phyloP scores from a whole-genome alignment of 768 basidiomycete genomes.

The Mrakia gelida region DNA sequence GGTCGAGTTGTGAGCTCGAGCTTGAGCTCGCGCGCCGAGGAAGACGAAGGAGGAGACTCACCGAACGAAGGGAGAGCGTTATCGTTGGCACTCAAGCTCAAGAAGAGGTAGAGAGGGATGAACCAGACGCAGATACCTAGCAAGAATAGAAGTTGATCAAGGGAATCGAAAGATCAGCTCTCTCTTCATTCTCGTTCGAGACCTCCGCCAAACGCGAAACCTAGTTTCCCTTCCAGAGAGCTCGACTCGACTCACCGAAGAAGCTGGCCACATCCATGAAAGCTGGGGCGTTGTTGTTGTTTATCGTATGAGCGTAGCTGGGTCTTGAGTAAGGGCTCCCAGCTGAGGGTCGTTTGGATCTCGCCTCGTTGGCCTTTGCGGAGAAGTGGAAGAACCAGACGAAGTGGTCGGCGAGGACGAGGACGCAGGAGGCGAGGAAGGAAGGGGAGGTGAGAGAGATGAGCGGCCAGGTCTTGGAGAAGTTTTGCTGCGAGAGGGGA shows the following conservation, averaged over 20 bases:
- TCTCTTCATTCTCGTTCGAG: not conserved
- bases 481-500: conserved; percentile 55
- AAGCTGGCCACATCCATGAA: conserved; percentile 53
- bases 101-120: conserved; percentile 84
- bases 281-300: conserved; percentile 10
- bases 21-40: no score
- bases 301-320: conserved; percentile 20
- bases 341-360: conserved; percentile 33
- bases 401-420: conserved; percentile 88
- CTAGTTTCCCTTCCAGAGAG: not conserved
- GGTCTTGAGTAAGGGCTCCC: conserved; percentile 31
- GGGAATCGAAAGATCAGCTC: not conserved
- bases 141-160: no score
- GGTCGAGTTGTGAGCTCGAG: no score
- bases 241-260: conserved; percentile 42
- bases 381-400: conserved; percentile 96
- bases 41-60: conserved; percentile 11
- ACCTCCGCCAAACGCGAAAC: no score
- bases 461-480: conserved; percentile 81
- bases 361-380: conserved; percentile 35
- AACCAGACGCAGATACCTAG: conserved; percentile 49
- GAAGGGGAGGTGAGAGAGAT: conserved; percentile 81
- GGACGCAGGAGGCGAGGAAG: conserved; percentile 77
- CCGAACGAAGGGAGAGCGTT: conserved; percentile 69
- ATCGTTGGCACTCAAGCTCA: conserved; percentile 94